Conservation (phyloP, 192 early-diverging fungal species). For the Allomyces macrogynus region DNA sequence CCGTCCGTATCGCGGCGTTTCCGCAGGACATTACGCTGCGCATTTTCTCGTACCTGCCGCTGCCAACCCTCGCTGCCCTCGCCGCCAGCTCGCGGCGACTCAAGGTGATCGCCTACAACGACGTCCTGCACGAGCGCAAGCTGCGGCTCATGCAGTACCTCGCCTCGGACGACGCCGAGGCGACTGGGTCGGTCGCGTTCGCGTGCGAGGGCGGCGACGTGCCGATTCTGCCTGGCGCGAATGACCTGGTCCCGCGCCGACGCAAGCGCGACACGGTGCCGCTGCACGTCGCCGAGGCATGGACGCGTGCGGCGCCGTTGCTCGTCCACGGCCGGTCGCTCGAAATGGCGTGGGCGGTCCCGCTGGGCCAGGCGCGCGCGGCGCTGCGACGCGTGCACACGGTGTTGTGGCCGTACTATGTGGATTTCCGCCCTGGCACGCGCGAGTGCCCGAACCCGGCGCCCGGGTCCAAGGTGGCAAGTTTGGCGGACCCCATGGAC, state of each 20-base stretch:
- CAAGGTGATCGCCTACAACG: slow-evolving; percentile 57
- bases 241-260: too few relatives aligned
- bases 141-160: slow-evolving; percentile 11
- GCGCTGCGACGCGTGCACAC: not conserved
- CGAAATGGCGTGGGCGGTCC: too few relatives aligned
- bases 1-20: not conserved
- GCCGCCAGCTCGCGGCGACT: slow-evolving; percentile 44
- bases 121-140: slow-evolving; percentile 53
- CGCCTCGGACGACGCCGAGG: too few relatives aligned
- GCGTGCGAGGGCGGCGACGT: too few relatives aligned
- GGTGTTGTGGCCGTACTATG: not conserved
- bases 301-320: not conserved
- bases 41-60: slow-evolving; percentile 24
- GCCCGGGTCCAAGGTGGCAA: not conserved
- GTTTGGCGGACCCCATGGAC: not conserved
- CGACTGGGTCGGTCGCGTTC: too few relatives aligned
- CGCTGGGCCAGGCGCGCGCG: not conserved
- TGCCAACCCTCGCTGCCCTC: slow-evolving; percentile 21
- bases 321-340: not conserved
- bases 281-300: not conserved
- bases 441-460: not conserved
- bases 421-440: not conserved
- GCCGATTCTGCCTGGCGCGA: too few relatives aligned
- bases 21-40: slow-evolving; percentile 25
- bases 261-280: not conserved